Conservation (phyloP, 148 eudicot genomes). For the Selenicereus undatus region DNA sequence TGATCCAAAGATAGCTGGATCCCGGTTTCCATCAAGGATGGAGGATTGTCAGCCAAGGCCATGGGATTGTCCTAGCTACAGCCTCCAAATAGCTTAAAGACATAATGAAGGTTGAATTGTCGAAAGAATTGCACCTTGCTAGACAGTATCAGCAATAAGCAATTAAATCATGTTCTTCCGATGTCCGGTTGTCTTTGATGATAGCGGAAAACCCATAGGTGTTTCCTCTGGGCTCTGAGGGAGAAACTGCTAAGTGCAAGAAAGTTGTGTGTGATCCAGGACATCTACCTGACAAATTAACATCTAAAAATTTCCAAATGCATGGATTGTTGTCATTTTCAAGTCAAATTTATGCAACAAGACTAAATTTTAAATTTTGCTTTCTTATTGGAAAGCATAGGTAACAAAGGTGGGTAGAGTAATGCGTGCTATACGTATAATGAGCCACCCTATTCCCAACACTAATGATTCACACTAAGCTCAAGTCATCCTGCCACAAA, state of each 20-base stretch:
- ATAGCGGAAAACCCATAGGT: constrained; percentile 65
- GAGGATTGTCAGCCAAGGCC: not conserved
- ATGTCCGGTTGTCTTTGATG: constrained; percentile 73
- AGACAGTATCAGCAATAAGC: not conserved
- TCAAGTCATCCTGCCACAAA: constrained; percentile 92
- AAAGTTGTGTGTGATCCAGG: constrained; percentile 96
- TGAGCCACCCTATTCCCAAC: constrained; percentile 90
- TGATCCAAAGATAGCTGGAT: not conserved
- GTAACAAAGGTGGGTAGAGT: constrained; percentile 85
- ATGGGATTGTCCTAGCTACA: not conserved
- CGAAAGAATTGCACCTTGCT: not conserved
- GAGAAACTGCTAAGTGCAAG: constrained; percentile 97
- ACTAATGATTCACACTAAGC: constrained; percentile 86
- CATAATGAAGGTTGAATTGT: no score
- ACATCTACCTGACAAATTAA: constrained; percentile 82
- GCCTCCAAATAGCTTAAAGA: no score
- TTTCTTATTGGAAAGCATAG: constrained; percentile 30
- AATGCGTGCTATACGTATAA: constrained; percentile 88
- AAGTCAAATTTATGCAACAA: no score
- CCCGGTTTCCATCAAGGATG: not conserved
- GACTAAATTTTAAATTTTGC: not conserved
- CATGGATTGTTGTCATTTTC: not conserved
- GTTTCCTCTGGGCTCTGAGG: constrained; percentile 94
- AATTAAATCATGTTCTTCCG: constrained; percentile 4
- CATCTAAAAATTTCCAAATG: not conserved